Evolutionary conservation across 371 early-diverging fungal species (phyloP), one percentile per base, ranked within the genome.

Genomic region (Saksenaea oblongispora): DNA sequence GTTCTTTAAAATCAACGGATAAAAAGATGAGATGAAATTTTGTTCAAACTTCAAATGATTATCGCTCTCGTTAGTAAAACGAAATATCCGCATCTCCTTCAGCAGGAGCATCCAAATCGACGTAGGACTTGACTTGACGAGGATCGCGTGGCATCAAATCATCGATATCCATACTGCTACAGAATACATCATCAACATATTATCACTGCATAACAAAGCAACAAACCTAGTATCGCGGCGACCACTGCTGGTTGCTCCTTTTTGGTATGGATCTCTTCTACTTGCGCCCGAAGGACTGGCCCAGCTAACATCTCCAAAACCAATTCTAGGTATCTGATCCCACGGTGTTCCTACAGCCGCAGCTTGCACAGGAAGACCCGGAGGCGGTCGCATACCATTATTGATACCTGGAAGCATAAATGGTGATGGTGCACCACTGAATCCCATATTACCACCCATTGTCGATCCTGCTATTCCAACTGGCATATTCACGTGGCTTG

Each of bases 51-150:
- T 47, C 51, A 22, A 22, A 8, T 31, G 7, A 31, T 31, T 2
- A 31, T 22, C 22, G 22, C 1, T 47, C 51, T 47, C 18, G 22
- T 72, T 71, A 76, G 56, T 72, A 76, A 58, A 73, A 80, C 57
- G 74, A 72, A 55, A 86, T 74, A 69, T 92, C 89, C 17, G 89
- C 73, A 54, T 91, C 93, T 34, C 92, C 93, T 70, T 91, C 92
- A 15, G 89, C 92, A 7, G 95, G 95, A 34, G 92, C 93, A 77
- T 95, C 95, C 62, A 94, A 71, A 63, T 95, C 95, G 44, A 94
- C 91, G 62, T 95, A 95, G 5, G 92, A 92, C 69, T 90, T 91
- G 59, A 93, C 89, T 76, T 89, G 88, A 53, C 91, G 84, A 18
- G 89, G 89, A 67, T 91, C 90, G 10, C 67, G 74, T 13, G 80